Percentiles rank a stretch among this genome's conserved stretches.
Evolutionary conservation across 73 alveolate genomes (phyloP).

Genomic region (Halteria grandinella): DNA sequence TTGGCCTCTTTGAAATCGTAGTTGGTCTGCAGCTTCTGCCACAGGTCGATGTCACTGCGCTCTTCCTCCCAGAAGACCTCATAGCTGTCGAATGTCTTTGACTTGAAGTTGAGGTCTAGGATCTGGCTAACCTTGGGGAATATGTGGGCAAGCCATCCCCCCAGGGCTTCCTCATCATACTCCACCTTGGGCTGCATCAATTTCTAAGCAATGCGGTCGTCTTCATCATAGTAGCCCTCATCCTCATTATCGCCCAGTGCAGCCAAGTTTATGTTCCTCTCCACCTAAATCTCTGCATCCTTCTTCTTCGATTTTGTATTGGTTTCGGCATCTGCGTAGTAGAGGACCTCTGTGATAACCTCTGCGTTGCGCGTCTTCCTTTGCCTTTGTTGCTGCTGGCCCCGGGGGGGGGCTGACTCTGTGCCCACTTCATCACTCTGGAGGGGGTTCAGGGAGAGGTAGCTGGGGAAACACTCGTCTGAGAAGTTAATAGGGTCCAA

Average conservation of each 20-base stretch:
- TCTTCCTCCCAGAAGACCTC: conserved; percentile 56
- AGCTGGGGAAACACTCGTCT: background rate
- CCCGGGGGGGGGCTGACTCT: too few species aligned
- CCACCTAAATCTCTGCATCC: conserved; percentile 4
- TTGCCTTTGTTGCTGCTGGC: background rate
- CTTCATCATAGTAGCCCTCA: conserved; percentile 16
- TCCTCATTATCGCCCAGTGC: conserved; percentile 47
- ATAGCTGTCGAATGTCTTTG: conserved; percentile 52
- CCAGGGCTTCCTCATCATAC: conserved; percentile 53
- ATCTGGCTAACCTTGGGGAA: conserved; percentile 47
- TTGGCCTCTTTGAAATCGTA: conserved; percentile 53
- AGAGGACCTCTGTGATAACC: conserved; percentile 20
- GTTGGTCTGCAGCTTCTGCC: conserved; percentile 35
- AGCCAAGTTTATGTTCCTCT: background rate
- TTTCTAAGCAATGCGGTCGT: too few species aligned
- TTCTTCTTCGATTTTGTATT: conserved; percentile 29
- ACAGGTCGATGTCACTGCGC: conserved; percentile 23
- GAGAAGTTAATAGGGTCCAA: conserved; percentile 24
- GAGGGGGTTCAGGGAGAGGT: conserved; percentile 12
- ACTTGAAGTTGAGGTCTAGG: conserved; percentile 22
- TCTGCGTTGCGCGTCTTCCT: conserved; percentile 38
- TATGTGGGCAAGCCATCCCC: conserved; percentile 49
- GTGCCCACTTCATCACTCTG: background rate
- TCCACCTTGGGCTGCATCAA: too few species aligned
- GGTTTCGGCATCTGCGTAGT: conserved; percentile 21